Conservation (phyloP, 345 rosid genomes). For the Citrus reticulata region DNA sequence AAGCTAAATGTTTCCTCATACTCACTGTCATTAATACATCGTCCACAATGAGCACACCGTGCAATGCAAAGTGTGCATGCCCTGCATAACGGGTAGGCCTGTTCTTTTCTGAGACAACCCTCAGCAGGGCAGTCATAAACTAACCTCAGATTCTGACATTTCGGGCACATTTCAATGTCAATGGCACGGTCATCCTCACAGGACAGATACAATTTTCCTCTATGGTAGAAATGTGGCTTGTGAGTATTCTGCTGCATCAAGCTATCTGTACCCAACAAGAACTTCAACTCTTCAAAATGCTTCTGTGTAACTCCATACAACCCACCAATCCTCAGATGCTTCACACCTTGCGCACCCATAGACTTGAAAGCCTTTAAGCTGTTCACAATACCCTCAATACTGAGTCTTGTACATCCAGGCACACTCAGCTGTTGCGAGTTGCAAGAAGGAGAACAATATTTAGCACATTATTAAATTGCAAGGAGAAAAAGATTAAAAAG, state of each 20-base stretch:
- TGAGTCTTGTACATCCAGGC: conserved; percentile 84
- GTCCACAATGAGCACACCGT: conserved; percentile 83
- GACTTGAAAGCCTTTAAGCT: conserved; percentile 57
- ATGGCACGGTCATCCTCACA: conserved; percentile 69
- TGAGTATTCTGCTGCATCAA: conserved; percentile 25
- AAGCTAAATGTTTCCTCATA: conserved; percentile 86
- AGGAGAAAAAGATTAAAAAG: background rate
- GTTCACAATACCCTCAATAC: conserved; percentile 58
- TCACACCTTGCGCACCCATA: conserved; percentile 46
- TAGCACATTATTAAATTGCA: conserved; percentile 9
- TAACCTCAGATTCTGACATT: conserved; percentile 68
- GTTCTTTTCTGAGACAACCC: conserved; percentile 55
- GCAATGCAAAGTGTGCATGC: conserved; percentile 82
- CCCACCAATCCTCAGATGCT: conserved; percentile 76
- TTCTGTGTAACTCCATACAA: conserved; percentile 62
- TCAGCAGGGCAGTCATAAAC: conserved; percentile 92
- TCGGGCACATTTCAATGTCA: conserved; percentile 89
- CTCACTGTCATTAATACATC: conserved; percentile 72
- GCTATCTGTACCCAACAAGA: conserved; percentile 44
- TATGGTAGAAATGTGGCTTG: conserved; percentile 64
- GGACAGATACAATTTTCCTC: conserved; percentile 54
- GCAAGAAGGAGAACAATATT: conserved; percentile 13
- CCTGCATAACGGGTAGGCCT: conserved; percentile 50
- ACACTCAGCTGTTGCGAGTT: conserved; percentile 60
- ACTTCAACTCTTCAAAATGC: conserved; percentile 62